Percentiles rank a stretch among this genome's conserved stretches.
These are phyloP conservation scores for Calonectria pteridis DNA, from an alignment of 2,329 filamentous ascomycete species.

Conservation along the genomic window DNA sequence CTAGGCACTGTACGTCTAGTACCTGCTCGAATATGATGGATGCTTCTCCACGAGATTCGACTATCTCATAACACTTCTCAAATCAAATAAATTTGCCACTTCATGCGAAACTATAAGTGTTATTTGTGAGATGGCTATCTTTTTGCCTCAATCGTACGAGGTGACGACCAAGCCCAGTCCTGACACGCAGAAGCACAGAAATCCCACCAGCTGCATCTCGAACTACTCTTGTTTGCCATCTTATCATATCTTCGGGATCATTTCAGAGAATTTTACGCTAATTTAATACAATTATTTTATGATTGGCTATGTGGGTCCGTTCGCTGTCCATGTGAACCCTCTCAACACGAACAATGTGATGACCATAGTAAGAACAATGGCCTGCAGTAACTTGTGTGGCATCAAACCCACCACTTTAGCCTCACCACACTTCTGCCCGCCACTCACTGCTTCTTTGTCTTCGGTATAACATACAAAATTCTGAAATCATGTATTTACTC, in stretches of 20 bases:
- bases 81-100: neutral
- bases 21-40: conserved; percentile 34
- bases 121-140: neutral
- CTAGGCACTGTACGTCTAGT: conserved; percentile 25
- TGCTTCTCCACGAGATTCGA: conserved; percentile 15
- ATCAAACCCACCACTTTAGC: neutral
- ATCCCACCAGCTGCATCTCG: neutral
- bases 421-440: neutral
- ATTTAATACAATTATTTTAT: neutral
- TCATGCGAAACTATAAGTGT: neutral
- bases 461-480: neutral
- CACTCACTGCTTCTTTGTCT: conserved; percentile 40
- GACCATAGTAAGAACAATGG: conserved; percentile 8
- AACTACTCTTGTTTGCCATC: neutral
- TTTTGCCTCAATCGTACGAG: neutral
- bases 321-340: neutral
- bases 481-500: neutral
- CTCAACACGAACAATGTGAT: conserved; percentile 1
- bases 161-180: neutral
- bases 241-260: neutral
- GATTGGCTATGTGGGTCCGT: neutral
- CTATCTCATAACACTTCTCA: neutral
- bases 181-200: neutral
- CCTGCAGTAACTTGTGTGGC: neutral
- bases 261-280: neutral